Base-by-base conservation (phyloP, 169 alveolate species). In the Plasmodium yoelii region DNA sequence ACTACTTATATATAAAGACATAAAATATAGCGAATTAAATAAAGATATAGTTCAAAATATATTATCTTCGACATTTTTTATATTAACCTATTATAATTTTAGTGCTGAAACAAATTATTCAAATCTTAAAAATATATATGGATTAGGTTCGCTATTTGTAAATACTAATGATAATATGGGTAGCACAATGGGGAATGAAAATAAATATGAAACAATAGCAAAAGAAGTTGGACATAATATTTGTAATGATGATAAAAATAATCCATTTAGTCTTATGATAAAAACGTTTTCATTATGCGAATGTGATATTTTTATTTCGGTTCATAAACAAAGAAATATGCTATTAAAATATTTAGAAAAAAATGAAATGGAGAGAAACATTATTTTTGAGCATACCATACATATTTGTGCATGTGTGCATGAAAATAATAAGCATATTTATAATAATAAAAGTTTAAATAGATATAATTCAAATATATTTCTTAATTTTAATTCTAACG, bases 341-440 rank as follows among this genome's bases (percentile, higher is more conserved):
- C 49, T 86, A 13, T 70, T 86, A 39, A 86, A 86, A 69, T 86
- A 86, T 60, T 59, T 86, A 55, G 91, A 86, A 24, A 47, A 39
- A 44, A 55, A 86, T 44, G 91, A 86, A 59, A 56, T 86, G 26
- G 86, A 86, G 24, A 46, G 91, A 28, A 86, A 86, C 63, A 26
- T 86, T 15, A 86, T 86, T 19, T 86, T 86, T 63, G 91, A 86
- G 53, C 91, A 86, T 70, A 86, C 75, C 15, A 86, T 86, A 19
- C 91, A 86, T 39, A 72, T 70, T 8, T 86, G 91, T 60, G 91
- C 91, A 51, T 86, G 91, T 5, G 91, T 86, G 8, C 91, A 86
- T 53, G 87, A 86, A 15, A 82, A 56, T 67, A 60, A 46, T 53
- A 69, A 86, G 26, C 59, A 18, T 39, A 39, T 24, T 5, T 34